Evolutionary conservation across 106 monocot genomes (phyloP).

Genomic region (Phalaenopsis aphrodite): DNA sequence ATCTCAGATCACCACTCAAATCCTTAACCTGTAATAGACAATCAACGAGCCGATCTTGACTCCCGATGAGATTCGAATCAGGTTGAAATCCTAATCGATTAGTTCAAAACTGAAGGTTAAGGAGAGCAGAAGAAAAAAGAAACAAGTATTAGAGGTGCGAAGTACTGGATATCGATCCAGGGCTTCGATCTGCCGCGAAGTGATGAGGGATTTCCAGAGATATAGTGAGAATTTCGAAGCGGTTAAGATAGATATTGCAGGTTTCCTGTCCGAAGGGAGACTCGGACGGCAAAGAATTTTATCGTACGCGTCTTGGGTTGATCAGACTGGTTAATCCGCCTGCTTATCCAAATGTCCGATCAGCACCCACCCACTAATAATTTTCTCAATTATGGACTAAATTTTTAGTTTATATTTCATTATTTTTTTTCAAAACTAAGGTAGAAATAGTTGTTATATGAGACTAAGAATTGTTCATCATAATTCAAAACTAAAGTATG

Average conservation of each 20-base stretch:
- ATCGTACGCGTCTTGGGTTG: not conserved
- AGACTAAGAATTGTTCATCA: no score
- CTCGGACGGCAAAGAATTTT: not conserved
- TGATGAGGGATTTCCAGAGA: not conserved
- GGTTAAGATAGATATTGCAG: not conserved
- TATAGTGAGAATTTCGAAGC: not conserved
- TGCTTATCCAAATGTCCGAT: no score
- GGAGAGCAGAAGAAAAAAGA: not conserved
- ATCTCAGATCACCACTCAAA: conserved; percentile 3
- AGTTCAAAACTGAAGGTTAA: not conserved
- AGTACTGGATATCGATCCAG: not conserved
- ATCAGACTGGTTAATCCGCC: no score
- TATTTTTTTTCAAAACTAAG: no score
- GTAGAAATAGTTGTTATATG: no score
- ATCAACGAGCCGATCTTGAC: not conserved
- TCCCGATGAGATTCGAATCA: not conserved
- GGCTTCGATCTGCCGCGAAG: not conserved
- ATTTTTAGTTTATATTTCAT: no score
- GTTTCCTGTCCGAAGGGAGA: not conserved
- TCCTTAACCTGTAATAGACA: not conserved
- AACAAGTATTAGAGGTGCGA: not conserved
- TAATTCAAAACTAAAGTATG: no score
- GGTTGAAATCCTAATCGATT: not conserved
- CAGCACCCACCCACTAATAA: no score
- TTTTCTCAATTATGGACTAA: no score